phyloP scores from a whole-genome alignment of 345 rosid species.

The Arabidopsis suecica region DNA sequence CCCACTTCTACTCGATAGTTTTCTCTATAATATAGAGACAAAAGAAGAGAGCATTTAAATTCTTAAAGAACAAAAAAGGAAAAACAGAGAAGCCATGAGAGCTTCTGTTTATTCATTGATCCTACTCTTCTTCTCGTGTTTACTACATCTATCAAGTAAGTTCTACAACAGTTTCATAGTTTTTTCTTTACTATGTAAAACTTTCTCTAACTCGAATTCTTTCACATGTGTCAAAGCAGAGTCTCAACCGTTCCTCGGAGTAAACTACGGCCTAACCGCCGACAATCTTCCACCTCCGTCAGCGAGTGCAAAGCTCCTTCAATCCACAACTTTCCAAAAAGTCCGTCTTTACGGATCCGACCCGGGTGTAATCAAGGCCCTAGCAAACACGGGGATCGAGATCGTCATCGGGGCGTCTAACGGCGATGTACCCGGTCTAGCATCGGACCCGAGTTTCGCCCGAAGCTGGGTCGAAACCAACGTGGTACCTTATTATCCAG shows the following conservation, averaged over 20 bases:
- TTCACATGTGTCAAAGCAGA: slow-evolving; percentile 44
- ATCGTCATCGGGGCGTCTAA: slow-evolving; percentile 72
- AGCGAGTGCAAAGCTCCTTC: slow-evolving; percentile 77
- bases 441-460: slow-evolving; percentile 71
- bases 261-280: slow-evolving; percentile 84
- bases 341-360: slow-evolving; percentile 79
- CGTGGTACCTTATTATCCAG: slow-evolving; percentile 74
- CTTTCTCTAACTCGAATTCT: background rate
- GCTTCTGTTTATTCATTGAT: slow-evolving; percentile 38
- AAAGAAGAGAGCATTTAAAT: slow-evolving; percentile 5
- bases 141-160: slow-evolving; percentile 57
- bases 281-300: slow-evolving; percentile 82
- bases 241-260: slow-evolving; percentile 76
- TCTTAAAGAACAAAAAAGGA: background rate
- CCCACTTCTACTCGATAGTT: background rate
- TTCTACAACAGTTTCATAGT: background rate
- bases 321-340: slow-evolving; percentile 72
- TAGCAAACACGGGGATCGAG: slow-evolving; percentile 79
- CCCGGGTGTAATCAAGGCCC: slow-evolving; percentile 70
- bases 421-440: slow-evolving; percentile 77
- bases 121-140: slow-evolving; percentile 49
- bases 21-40: background rate
- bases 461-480: slow-evolving; percentile 68
- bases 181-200: background rate
- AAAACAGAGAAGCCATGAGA: slow-evolving; percentile 51